Evolutionary conservation across 345 rosid species (phyloP).

Genomic region (Euphorbia tirucalli): DNA sequence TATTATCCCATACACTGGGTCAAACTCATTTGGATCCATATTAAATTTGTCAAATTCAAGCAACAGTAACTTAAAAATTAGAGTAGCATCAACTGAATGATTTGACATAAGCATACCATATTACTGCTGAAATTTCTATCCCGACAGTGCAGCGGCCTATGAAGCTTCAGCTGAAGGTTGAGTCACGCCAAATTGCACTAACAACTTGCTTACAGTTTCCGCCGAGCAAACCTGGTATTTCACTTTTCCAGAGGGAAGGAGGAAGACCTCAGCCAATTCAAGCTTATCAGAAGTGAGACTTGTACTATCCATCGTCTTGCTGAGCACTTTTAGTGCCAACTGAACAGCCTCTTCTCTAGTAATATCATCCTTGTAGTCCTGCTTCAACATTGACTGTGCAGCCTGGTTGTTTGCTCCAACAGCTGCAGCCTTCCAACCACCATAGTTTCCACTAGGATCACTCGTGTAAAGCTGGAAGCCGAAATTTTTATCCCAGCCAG

Average conservation of each 20-base stretch:
- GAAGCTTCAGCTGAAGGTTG: slow-evolving; percentile 73
- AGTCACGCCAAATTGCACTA: slow-evolving; percentile 74
- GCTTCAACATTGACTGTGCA: slow-evolving; percentile 96
- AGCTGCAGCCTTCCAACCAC: slow-evolving; percentile 98
- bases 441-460: slow-evolving; percentile 93
- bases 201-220: slow-evolving; percentile 67
- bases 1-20: neutral
- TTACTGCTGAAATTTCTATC: neutral
- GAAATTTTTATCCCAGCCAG: slow-evolving; percentile 91
- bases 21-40: neutral
- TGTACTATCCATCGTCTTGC: slow-evolving; percentile 98
- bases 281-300: slow-evolving; percentile 94
- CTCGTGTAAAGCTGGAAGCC: slow-evolving; percentile 96
- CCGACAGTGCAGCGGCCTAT: slow-evolving; percentile 1
- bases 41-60: neutral
- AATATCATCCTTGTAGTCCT: slow-evolving; percentile 90
- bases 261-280: slow-evolving; percentile 81
- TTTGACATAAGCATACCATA: neutral
- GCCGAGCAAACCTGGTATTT: slow-evolving; percentile 88
- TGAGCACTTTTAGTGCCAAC: slow-evolving; percentile 87
- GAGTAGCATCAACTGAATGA: neutral
- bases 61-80: neutral
- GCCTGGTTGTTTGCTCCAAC: slow-evolving; percentile 96
- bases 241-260: slow-evolving; percentile 71
- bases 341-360: slow-evolving; percentile 85